Evolutionary conservation across 495 filamentous ascomycete species (phyloP).

Genomic region (Penicillium lividum): DNA sequence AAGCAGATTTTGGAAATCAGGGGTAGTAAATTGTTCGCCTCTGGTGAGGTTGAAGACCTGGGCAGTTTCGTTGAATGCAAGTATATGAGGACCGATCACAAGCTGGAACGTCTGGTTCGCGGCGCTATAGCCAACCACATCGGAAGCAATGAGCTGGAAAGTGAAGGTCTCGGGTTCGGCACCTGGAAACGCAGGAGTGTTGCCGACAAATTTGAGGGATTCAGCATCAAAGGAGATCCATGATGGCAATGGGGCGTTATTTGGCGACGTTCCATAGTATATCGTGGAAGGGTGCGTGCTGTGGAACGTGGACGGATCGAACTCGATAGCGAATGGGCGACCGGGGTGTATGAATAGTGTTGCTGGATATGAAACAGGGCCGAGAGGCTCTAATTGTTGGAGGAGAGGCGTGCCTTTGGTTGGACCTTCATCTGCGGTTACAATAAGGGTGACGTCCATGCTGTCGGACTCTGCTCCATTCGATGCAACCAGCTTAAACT

Average conservation of each 20-base stretch:
- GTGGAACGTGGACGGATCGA: conserved; percentile 50
- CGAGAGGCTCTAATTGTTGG: conserved; percentile 48
- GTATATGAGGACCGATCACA: conserved; percentile 65
- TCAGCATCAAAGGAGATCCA: conserved; percentile 76
- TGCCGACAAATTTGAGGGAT: conserved; percentile 71
- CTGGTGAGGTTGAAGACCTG: conserved; percentile 60
- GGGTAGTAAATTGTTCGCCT: conserved; percentile 57
- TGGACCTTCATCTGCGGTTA: conserved; percentile 57
- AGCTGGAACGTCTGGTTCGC: conserved; percentile 67
- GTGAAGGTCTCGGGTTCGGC: conserved; percentile 70
- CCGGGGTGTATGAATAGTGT: conserved; percentile 49
- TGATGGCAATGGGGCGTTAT: conserved; percentile 82
- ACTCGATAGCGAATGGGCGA: conserved; percentile 44
- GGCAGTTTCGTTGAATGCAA: conserved; percentile 59
- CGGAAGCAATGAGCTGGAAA: conserved; percentile 75
- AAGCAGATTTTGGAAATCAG: conserved; percentile 52
- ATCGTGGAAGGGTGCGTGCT: conserved; percentile 48
- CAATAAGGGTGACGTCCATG: conserved; percentile 62
- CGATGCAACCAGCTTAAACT: conserved; percentile 62
- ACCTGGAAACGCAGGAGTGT: conserved; percentile 64
- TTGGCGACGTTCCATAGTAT: conserved; percentile 76
- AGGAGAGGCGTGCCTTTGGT: conserved; percentile 46
- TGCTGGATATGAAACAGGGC: conserved; percentile 47
- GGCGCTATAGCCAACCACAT: conserved; percentile 74
- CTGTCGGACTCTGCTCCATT: conserved; percentile 57